Conservation (phyloP, 1,284 basidiomycete genomes). For the Boletus hoseneyae region DNA sequence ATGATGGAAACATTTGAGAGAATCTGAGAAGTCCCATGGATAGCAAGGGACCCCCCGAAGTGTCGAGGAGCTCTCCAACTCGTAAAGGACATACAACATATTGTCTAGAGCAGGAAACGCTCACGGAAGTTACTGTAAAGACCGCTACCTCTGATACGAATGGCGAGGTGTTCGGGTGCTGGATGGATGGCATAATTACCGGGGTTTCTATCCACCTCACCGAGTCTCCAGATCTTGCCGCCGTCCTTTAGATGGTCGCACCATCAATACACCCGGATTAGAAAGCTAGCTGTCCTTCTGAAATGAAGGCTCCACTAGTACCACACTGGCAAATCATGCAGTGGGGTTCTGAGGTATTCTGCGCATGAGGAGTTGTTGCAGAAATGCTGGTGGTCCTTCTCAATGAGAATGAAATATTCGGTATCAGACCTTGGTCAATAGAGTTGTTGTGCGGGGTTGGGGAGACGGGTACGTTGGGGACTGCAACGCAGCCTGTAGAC, state of each 20-base stretch:
- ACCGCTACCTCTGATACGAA: constrained; percentile 14
- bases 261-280: background rate
- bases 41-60: constrained; percentile 54
- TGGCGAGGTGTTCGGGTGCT: constrained; percentile 49
- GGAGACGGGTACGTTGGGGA: constrained; percentile 47
- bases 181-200: constrained; percentile 49
- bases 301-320: constrained; percentile 55
- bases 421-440: no score
- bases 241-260: constrained; percentile 42
- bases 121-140: background rate
- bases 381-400: constrained; percentile 41
- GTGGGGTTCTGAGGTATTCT: constrained; percentile 56
- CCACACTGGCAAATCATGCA: constrained; percentile 55
- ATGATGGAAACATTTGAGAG: constrained; percentile 55
- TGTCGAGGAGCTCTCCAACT: constrained; percentile 59
- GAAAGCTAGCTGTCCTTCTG: constrained; percentile 50
- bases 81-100: constrained; percentile 60
- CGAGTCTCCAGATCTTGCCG: constrained; percentile 64
- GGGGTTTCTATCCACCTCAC: constrained; percentile 32
- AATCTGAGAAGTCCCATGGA: constrained; percentile 46
- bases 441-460: no score
- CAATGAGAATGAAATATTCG: constrained; percentile 51
- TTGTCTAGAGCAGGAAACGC: constrained; percentile 40
- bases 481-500: constrained; percentile 53
- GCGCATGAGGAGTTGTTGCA: constrained; percentile 33